A percentile compares a stretch with the other conserved stretches of the same genome.
Evolutionary conservation across 139 green algal genomes (phyloP).

Genomic region (Pseudopediastrum boryanum): DNA sequence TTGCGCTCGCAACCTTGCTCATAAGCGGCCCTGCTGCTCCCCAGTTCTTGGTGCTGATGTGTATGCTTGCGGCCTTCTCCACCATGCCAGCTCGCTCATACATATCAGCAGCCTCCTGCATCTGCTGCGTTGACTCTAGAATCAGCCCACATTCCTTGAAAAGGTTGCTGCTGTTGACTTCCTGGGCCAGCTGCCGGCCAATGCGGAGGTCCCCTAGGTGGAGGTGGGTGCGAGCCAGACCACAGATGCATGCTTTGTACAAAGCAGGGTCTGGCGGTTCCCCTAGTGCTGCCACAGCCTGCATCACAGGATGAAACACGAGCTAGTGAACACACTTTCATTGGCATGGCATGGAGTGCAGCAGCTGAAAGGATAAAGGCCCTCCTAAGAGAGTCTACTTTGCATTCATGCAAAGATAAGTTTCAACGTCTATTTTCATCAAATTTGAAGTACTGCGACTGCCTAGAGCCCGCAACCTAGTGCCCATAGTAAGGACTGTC

Average conservation of each 20-base stretch:
- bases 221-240: slow-evolving; percentile 66
- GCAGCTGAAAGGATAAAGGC: too few relatives aligned
- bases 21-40: slow-evolving; percentile 70
- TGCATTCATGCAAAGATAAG: too few relatives aligned
- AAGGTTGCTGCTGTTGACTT: slow-evolving; percentile 40
- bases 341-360: too few relatives aligned
- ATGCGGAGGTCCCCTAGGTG: slow-evolving; percentile 70
- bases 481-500: too few relatives aligned
- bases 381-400: too few relatives aligned
- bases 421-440: too few relatives aligned
- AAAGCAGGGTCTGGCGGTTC: slow-evolving; percentile 6
- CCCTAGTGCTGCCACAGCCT: too few relatives aligned
- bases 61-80: slow-evolving; percentile 80
- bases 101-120: slow-evolving; percentile 80
- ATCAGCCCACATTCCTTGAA: slow-evolving; percentile 79
- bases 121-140: slow-evolving; percentile 67
- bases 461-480: too few relatives aligned
- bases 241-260: slow-evolving; percentile 34
- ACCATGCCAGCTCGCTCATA: slow-evolving; percentile 71
- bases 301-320: not conserved
- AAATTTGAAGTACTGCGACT: too few relatives aligned
- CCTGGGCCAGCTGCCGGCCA: slow-evolving; percentile 60
- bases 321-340: too few relatives aligned
- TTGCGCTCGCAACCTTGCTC: slow-evolving; percentile 60
- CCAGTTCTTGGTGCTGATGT: slow-evolving; percentile 79